Base-by-base conservation (phyloP, 2,329 filamentous ascomycete species). In the Colletotrichum sp. region DNA sequence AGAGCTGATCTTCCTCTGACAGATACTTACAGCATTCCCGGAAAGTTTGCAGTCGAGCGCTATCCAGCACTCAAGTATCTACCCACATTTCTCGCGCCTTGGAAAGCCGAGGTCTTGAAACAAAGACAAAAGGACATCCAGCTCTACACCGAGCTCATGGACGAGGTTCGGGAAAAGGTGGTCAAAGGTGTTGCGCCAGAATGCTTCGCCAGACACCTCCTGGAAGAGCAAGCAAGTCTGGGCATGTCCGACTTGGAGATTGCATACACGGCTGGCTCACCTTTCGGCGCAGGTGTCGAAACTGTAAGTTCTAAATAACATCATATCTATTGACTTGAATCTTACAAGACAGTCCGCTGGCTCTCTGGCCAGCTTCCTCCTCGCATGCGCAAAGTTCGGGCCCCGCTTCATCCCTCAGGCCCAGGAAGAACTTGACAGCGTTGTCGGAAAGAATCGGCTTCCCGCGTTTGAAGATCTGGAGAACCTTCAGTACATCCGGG, bases 331-430 rank as follows among this genome's bases (percentile, higher is more conserved):
- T 2, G 11, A 16, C 5, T 0, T 69, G 7, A 32, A 34, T 6
- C 61, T 3, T 15, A 44, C 57, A 25, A 9, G 1, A 13, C 0
- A 81, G 87, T 91, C 78, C 73, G 90, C 78, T 80, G 90, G 71
- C 75, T 91, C 82, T 74, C 87, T 82, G 76, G 88, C 75, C 0
- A 91, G 84, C n/a, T 87, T 91, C 79, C 84, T 89, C 25, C 84
- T 92, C 0, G 89, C 89, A 0, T 91, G 91, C 80, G 86, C 84
- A 19, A 83, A 89, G n/a, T 88, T 88, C 36, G 88, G 87, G 2
- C 88, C 87, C 0, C 85, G 87, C 9, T 87, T 90, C 22, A 86
- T 91, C 29, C 85, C 85, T 1, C 80, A 78, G 80, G 87, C 79
- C 78, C 88, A 84, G 11, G 82, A 82, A 19, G 86, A 88, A 62